These are phyloP conservation scores for Pleurotus djamor DNA, from an alignment of 768 basidiomycete species.

Conservation along the genomic window DNA sequence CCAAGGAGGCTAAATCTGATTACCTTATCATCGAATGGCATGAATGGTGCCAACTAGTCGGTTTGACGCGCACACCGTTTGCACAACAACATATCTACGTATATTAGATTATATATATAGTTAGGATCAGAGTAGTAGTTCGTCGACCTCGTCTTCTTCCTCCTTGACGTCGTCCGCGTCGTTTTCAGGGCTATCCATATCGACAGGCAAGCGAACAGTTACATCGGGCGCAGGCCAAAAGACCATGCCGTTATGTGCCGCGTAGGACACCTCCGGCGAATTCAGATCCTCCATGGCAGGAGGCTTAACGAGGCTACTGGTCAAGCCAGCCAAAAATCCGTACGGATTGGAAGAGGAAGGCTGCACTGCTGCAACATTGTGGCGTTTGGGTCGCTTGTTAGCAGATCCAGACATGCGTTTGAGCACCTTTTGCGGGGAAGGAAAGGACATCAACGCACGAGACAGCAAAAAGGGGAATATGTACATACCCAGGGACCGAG, in stretches of 20 bases:
- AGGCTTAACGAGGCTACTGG: conserved; percentile 35
- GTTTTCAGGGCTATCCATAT: no score
- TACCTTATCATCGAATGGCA: no score
- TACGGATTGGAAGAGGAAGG: conserved; percentile 38
- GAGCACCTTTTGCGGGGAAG: conserved; percentile 17
- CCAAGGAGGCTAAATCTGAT: no score
- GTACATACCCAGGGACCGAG: conserved; percentile 54
- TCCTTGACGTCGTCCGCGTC: no score
- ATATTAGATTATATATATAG: no score
- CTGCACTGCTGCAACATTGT: neutral
- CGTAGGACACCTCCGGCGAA: conserved; percentile 43
- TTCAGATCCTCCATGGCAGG: conserved; percentile 43
- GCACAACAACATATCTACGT: no score
- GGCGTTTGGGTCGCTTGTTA: conserved; percentile 6
- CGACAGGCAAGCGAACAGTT: neutral
- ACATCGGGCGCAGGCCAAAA: conserved; percentile 36
- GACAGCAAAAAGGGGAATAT: neutral
- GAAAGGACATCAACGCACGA: conserved; percentile 1
- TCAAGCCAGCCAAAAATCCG: conserved; percentile 45
- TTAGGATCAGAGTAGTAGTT: no score
- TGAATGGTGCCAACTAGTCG: no score
- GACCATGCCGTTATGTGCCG: conserved; percentile 46
- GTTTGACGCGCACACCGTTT: no score
- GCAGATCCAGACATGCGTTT: conserved; percentile 21
- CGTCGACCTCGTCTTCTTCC: no score